Percentiles rank a stretch among this genome's conserved stretches.
Evolutionary conservation across 2,329 filamentous ascomycete species (phyloP).

Genomic region (Neurospora sp.): DNA sequence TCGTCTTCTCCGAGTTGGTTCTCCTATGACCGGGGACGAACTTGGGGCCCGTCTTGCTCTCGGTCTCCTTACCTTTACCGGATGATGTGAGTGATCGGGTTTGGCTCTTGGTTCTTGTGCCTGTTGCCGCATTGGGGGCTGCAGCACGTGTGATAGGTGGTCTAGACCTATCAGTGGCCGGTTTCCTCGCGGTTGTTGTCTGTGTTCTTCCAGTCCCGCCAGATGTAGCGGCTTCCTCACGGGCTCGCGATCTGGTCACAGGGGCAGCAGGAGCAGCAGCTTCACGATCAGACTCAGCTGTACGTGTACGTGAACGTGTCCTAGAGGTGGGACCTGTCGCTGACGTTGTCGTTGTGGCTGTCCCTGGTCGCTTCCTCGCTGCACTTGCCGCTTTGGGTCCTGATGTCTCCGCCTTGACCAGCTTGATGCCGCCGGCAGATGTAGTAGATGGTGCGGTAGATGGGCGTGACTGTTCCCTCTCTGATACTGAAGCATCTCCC

Average conservation of each 20-base stretch:
- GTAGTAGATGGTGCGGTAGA: slow-evolving; percentile 13
- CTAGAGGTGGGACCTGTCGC: background rate
- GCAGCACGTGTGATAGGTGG: background rate
- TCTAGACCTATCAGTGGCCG: background rate
- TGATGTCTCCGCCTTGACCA: slow-evolving; percentile 6
- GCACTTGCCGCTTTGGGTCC: background rate
- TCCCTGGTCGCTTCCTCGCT: background rate
- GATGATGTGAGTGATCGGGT: background rate
- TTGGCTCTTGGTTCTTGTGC: background rate
- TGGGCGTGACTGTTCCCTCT: background rate
- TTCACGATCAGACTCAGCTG: background rate
- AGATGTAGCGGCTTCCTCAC: background rate
- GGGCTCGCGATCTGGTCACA: background rate
- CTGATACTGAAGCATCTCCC: slow-evolving; percentile 5
- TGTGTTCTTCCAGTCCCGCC: background rate
- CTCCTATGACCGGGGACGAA: background rate
- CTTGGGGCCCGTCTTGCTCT: background rate
- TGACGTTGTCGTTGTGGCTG: background rate
- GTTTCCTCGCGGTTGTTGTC: background rate
- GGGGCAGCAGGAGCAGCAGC: background rate
- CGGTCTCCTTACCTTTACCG: slow-evolving; percentile 1
- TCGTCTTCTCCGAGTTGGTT: background rate
- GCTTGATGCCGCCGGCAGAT: slow-evolving; percentile 18
- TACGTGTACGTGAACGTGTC: background rate
- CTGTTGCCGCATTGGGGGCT: background rate